These are phyloP conservation scores for Aureobasidium sp. DNA, from an alignment of 2,329 filamentous ascomycete species.

Conservation along the genomic window DNA sequence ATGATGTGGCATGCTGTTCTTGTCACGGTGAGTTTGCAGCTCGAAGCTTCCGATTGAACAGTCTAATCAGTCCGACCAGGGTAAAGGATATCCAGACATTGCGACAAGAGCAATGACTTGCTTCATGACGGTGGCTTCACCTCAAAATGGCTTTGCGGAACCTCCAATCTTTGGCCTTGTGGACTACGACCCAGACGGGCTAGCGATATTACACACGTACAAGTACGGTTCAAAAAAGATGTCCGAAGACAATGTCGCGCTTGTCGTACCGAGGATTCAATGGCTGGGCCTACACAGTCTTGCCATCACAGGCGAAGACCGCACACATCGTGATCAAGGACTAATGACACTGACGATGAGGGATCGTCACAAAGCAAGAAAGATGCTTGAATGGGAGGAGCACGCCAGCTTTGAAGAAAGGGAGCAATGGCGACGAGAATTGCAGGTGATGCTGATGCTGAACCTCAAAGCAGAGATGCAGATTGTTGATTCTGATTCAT, in stretches of 20 bases:
- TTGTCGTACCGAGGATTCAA: constrained; percentile 44
- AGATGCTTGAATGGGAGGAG: constrained; percentile 38
- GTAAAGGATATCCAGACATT: constrained; percentile 76
- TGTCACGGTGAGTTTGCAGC: constrained; percentile 49
- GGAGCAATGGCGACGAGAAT: constrained; percentile 40
- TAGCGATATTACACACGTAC: constrained; percentile 68
- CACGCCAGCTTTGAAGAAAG: constrained; percentile 7
- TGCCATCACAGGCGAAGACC: constrained; percentile 22
- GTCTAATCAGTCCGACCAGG: constrained; percentile 40
- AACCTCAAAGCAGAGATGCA: constrained; percentile 74
- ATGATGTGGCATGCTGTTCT: constrained; percentile 53
- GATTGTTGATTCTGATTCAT: constrained; percentile 25
- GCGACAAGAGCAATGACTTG: constrained; percentile 60
- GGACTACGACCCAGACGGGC: constrained; percentile 70
- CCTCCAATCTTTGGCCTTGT: constrained; percentile 56
- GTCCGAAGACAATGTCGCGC: constrained; percentile 49
- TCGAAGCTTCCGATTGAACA: not conserved
- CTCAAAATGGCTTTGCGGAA: constrained; percentile 35
- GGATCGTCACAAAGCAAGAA: constrained; percentile 53
- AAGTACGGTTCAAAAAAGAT: constrained; percentile 59
- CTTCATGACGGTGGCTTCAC: constrained; percentile 41
- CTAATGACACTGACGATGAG: constrained; percentile 45
- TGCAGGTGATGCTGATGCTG: constrained; percentile 68
- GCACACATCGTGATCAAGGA: constrained; percentile 31
- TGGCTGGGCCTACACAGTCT: constrained; percentile 58